These are phyloP conservation scores for Phytophthora kernoviae DNA, from an alignment of 352 stramenopile species.

Conservation along the genomic window DNA sequence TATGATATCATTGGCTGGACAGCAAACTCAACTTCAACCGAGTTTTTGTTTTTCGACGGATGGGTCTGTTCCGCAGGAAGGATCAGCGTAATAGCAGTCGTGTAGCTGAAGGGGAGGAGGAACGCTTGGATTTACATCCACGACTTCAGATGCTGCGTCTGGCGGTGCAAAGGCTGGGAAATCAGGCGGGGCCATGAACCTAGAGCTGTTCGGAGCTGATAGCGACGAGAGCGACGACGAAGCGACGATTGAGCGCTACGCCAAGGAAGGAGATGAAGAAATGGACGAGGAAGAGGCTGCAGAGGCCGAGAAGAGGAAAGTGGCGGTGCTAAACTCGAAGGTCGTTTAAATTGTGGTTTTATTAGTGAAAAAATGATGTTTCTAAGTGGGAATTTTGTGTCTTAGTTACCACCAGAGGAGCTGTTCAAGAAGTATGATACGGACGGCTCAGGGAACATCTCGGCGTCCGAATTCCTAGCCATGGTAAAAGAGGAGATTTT, in stretches of 20 bases:
- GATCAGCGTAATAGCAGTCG: slow-evolving; percentile 22
- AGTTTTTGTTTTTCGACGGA: slow-evolving; percentile 5
- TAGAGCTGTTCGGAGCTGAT: slow-evolving; percentile 74
- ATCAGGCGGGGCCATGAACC: slow-evolving; percentile 20
- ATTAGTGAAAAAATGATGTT: neutral
- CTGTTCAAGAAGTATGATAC: slow-evolving; percentile 94
- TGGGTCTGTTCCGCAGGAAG: slow-evolving; percentile 50
- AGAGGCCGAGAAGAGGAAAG: slow-evolving; percentile 63
- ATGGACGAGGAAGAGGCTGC: slow-evolving; percentile 29
- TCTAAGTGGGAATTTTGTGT: neutral
- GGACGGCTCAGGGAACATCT: slow-evolving; percentile 89
- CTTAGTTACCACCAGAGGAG: slow-evolving; percentile 77
- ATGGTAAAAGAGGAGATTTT: slow-evolving; percentile 57
- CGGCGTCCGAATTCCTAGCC: slow-evolving; percentile 89
- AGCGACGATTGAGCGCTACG: slow-evolving; percentile 73
- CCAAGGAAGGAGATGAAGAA: slow-evolving; percentile 38
- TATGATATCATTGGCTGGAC: slow-evolving; percentile 5
- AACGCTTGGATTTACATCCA: slow-evolving; percentile 6
- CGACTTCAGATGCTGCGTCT: neutral
- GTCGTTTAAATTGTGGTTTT: slow-evolving; percentile 15
- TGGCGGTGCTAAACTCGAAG: slow-evolving; percentile 71
- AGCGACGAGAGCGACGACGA: slow-evolving; percentile 86
- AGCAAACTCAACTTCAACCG: slow-evolving; percentile 21
- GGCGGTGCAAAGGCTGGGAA: slow-evolving; percentile 10
- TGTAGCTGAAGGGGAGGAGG: slow-evolving; percentile 46